phyloP scores from a whole-genome alignment of 2,329 filamentous ascomycete species.

The Arthrinium puccinioides region DNA sequence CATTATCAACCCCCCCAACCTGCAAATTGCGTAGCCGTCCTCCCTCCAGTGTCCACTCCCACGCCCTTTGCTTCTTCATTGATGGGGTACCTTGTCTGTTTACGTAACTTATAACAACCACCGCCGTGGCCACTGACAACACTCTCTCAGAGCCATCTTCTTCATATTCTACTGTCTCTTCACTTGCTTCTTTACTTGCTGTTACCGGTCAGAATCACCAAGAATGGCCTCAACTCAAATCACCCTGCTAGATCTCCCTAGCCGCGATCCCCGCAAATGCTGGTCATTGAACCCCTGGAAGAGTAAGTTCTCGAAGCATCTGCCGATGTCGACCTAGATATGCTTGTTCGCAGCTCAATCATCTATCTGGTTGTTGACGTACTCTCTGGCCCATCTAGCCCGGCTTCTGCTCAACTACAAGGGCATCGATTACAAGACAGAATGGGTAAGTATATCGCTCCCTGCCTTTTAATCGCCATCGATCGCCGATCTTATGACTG shows the following conservation, averaged over 20 bases:
- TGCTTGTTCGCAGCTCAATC: no score
- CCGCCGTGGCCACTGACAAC: no score
- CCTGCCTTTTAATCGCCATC: not conserved
- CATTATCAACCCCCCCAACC: no score
- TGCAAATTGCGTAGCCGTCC: no score
- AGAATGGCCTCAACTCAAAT: slow-evolving; percentile 29
- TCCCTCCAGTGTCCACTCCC: no score
- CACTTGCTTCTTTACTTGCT: no score
- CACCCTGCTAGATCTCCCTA: slow-evolving; percentile 57
- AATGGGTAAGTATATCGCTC: slow-evolving; percentile 40
- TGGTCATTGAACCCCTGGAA: slow-evolving; percentile 71
- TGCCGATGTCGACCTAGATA: not conserved
- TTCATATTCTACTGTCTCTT: no score
- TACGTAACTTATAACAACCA: no score
- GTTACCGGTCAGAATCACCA: no score
- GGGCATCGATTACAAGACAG: slow-evolving; percentile 56
- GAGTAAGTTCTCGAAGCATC: slow-evolving; percentile 33
- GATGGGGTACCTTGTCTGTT: no score
- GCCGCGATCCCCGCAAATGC: slow-evolving; percentile 33
- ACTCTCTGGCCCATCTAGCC: slow-evolving; percentile 30
- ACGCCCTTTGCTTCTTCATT: no score
- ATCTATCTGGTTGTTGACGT: slow-evolving; percentile 4
- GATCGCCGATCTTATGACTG: slow-evolving; percentile 1
- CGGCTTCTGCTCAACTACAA: slow-evolving; percentile 64
- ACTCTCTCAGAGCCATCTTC: no score